Conservation (phyloP, 257 asterid species). For the Fraxinus anomala region DNA sequence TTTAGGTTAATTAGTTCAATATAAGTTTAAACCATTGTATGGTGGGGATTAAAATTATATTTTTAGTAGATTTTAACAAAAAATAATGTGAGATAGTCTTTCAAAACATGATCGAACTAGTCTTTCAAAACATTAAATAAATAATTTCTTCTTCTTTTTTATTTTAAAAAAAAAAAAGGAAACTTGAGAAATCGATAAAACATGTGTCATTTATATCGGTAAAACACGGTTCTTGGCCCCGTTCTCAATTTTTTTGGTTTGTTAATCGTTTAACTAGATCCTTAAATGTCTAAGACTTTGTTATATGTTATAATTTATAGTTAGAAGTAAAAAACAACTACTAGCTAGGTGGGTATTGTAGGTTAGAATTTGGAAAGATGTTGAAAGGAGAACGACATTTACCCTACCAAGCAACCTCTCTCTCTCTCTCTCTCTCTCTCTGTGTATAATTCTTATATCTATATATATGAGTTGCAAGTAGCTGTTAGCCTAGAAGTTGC, state of each 20-base stretch:
- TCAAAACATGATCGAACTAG: no score
- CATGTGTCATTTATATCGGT: no score
- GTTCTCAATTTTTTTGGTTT: conserved; percentile 22
- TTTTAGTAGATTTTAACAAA: no score
- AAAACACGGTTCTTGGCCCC: no score
- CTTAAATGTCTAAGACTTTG: background rate
- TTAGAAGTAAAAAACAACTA: conserved; percentile 32
- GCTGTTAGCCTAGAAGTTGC: conserved; percentile 79
- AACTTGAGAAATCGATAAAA: no score
- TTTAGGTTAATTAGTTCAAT: conserved; percentile 27
- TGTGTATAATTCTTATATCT: no score
- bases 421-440: conserved; percentile 10
- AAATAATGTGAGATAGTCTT: no score
- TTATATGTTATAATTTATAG: conserved; percentile 11
- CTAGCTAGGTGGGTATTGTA: conserved; percentile 51
- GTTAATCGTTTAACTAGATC: background rate
- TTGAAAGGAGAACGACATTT: conserved; percentile 60
- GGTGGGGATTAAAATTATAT: no score
- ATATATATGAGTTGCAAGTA: background rate
- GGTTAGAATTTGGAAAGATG: conserved; percentile 57
- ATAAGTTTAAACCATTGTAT: no score
- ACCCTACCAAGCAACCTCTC: conserved; percentile 58
- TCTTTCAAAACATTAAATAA: no score
- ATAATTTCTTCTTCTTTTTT: no score
- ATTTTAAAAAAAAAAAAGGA: no score